Conservation (phyloP, 2,329 filamentous ascomycete species). For the Exserohilum turcica region DNA sequence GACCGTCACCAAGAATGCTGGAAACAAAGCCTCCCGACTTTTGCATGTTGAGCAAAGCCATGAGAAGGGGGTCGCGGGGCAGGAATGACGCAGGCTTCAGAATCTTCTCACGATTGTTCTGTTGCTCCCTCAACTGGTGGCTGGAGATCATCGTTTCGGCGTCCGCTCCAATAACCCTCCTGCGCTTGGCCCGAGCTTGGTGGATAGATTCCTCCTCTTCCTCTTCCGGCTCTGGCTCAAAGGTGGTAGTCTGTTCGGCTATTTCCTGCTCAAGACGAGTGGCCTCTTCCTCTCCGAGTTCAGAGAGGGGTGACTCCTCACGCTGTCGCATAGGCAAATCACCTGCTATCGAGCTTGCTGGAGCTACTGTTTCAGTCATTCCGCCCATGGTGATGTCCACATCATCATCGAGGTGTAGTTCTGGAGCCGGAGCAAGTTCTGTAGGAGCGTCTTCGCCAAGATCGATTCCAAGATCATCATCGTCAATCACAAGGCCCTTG, state of each 20-base stretch:
- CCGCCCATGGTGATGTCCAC: slow-evolving; percentile 53
- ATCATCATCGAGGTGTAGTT: slow-evolving; percentile 38
- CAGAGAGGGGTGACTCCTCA: slow-evolving; percentile 61
- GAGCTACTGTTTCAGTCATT: slow-evolving; percentile 55
- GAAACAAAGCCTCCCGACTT: slow-evolving; percentile 88
- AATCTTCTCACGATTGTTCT: slow-evolving; percentile 84
- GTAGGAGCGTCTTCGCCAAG: slow-evolving; percentile 42
- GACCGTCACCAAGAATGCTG: slow-evolving; percentile 80
- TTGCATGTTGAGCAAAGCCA: slow-evolving; percentile 90
- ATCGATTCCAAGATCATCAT: slow-evolving; percentile 57
- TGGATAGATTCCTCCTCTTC: slow-evolving; percentile 61
- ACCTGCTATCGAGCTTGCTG: slow-evolving; percentile 46
- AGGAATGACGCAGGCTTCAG: slow-evolving; percentile 82
- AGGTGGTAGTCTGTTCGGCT: slow-evolving; percentile 45
- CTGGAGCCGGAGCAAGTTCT: slow-evolving; percentile 29
- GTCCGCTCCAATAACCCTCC: slow-evolving; percentile 83
- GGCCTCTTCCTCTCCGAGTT: slow-evolving; percentile 57
- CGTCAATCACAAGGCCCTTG: slow-evolving; percentile 59
- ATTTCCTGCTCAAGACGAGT: slow-evolving; percentile 69
- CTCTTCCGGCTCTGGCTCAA: slow-evolving; percentile 50
- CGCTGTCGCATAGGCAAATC: slow-evolving; percentile 55
- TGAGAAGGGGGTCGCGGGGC: slow-evolving; percentile 81
- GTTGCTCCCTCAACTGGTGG: slow-evolving; percentile 81
- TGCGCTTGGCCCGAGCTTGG: slow-evolving; percentile 75
- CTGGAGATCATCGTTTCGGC: slow-evolving; percentile 76